phyloP scores from a whole-genome alignment of 306 rosid species.

The Carpinus fangiana region DNA sequence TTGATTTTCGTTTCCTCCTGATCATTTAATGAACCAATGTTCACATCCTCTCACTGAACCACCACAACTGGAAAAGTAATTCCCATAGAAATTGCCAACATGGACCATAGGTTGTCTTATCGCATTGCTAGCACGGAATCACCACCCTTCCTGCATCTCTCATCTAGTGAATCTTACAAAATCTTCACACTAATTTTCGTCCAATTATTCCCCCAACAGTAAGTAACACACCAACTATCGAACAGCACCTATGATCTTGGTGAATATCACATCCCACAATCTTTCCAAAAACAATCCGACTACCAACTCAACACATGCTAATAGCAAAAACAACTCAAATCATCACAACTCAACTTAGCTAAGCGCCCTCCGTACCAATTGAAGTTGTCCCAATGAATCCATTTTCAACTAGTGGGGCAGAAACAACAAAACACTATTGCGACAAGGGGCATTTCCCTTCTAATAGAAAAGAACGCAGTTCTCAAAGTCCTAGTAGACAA shows the following conservation, averaged over 20 bases:
- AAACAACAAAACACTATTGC: not conserved
- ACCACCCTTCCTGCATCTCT: not conserved
- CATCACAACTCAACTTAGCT: not conserved
- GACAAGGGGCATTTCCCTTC: not conserved
- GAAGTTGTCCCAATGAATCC: not conserved
- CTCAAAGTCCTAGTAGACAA: no score
- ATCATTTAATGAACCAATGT: not conserved
- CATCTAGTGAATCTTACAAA: not conserved
- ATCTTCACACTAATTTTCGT: not conserved
- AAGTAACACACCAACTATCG: not conserved
- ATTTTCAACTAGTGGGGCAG: not conserved
- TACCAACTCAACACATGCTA: not conserved
- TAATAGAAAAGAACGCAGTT: no score
- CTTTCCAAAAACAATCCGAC: not conserved
- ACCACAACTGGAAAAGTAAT: not conserved
- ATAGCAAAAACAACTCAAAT: not conserved
- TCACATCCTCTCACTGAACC: not conserved
- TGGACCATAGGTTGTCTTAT: not conserved
- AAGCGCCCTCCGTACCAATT: not conserved
- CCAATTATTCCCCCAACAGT: not conserved
- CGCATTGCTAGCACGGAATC: not conserved
- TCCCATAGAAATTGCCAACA: not conserved
- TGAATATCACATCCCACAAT: not conserved
- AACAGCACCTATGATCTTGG: not conserved
- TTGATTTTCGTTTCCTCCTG: not conserved